Evolutionary conservation across 2,329 filamentous ascomycete genomes (phyloP).

Genomic region (Colletotrichum sp.): DNA sequence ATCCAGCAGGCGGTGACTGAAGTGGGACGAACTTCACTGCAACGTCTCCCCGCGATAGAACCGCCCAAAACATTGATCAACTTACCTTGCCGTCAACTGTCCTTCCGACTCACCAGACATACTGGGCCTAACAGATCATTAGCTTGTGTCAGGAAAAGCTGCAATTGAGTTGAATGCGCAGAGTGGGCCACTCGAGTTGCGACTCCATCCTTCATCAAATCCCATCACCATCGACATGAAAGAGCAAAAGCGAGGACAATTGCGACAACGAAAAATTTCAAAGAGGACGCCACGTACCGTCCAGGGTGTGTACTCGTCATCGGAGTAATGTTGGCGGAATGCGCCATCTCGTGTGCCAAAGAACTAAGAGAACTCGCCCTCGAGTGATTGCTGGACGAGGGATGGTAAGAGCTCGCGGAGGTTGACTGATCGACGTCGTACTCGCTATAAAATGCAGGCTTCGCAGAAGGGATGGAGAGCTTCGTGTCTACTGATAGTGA

Average conservation of each 20-base stretch:
- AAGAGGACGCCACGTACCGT: slow-evolving; percentile 24
- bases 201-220: background rate
- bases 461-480: slow-evolving; percentile 23
- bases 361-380: slow-evolving; percentile 37
- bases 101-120: slow-evolving; percentile 15
- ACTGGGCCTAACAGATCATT: background rate
- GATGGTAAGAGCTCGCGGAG: slow-evolving; percentile 27
- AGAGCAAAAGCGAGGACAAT: background rate
- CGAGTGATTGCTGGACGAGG: slow-evolving; percentile 29
- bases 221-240: background rate
- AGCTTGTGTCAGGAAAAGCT: background rate
- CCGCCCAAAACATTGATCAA: background rate
- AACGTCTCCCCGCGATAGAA: background rate
- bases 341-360: slow-evolving; percentile 24
- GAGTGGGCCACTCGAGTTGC: background rate
- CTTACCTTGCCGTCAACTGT: slow-evolving; percentile 25
- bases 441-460: slow-evolving; percentile 25
- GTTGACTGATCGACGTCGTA: slow-evolving; percentile 24
- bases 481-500: slow-evolving; percentile 44
- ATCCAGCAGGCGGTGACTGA: background rate
- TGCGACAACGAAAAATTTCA: background rate
- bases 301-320: slow-evolving; percentile 27
- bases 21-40: background rate
- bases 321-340: slow-evolving; percentile 23
- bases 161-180: background rate